Base-by-base conservation (phyloP, 148 eudicot species). In the Camellia granthamiana region DNA sequence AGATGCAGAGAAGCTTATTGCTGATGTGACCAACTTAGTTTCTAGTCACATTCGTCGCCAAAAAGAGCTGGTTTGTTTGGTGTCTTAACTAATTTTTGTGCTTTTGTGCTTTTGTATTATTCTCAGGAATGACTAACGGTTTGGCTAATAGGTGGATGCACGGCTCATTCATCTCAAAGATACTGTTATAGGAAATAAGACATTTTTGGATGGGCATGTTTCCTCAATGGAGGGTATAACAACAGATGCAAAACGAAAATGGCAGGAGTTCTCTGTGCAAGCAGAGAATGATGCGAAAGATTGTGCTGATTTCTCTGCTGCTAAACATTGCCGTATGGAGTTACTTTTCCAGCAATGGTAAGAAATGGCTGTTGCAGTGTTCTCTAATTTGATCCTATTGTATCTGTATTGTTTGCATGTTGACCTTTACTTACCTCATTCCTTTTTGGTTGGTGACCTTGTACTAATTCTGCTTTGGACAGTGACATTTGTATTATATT, bases 291-390 rank as follows among this genome's bases (percentile, higher is more conserved):
- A 80, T 81, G 86, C 89, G 11, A 91, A 84, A 77, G 98, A 94
- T 55, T 81, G 75, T 89, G 92, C 91, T 15, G 91, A 87, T 84
- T 94, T 87, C 81, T 91, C 98, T 79, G 99, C 99, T 68, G 99
- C 99, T 67, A 93, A 94, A 79, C 98, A 96, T 84, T 96, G 98
- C 69, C 92, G 95, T 52, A 88, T 96, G 92, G 99, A 96, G 88
- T 83, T 88, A 79, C 92, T 96, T 51, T 84, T 91, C 65, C 99
- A 92, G 79, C 87, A 91, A 84, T 81, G 97, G 99, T 96, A 81
- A 72, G 81, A 78, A 79, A 63, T 63, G 49, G 14, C 6, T 46
- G 5, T 38, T 68, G 59, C 19, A 78, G 1, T 65, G 65, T 51
- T 79, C 41, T 68, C 23, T 43, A 21, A 52, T 4, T 62, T 72